Percentiles rank a stretch among this genome's conserved stretches.
These are phyloP conservation scores for Ogataea angusta DNA, from an alignment of 805 yeast species.

Conservation along the genomic window DNA sequence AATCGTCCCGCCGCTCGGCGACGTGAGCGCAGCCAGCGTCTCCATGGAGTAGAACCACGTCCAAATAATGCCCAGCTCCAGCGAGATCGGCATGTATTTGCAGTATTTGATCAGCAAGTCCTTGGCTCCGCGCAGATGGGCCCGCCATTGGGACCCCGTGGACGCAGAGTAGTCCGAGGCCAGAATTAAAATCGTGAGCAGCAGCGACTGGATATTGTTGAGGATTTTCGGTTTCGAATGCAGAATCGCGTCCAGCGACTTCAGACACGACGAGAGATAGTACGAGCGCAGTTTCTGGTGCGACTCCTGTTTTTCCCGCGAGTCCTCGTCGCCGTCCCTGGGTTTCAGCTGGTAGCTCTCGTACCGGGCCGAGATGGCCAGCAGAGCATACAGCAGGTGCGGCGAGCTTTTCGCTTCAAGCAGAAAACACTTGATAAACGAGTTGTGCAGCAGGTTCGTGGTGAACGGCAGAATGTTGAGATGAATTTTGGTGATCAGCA, in stretches of 20 bases:
- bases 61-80: conserved; percentile 39
- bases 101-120: conserved; percentile 54
- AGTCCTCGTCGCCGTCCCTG: conserved; percentile 10
- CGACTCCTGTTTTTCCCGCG: conserved; percentile 28
- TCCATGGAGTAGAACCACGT: conserved; percentile 64
- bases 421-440: conserved; percentile 32
- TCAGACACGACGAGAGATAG: conserved; percentile 63
- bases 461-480: conserved; percentile 36
- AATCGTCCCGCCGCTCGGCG: conserved; percentile 59
- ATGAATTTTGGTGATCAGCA: conserved; percentile 35
- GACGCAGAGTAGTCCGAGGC: conserved; percentile 64
- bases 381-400: conserved; percentile 62
- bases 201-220: conserved; percentile 63
- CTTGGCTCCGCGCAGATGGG: conserved; percentile 67
- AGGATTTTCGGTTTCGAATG: conserved; percentile 38
- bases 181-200: conserved; percentile 63
- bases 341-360: conserved; percentile 32
- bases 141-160: conserved; percentile 60
- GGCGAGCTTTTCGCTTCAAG: conserved; percentile 45
- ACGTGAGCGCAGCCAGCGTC: conserved; percentile 55
- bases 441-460: conserved; percentile 32
- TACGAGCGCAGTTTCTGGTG: conserved; percentile 59
- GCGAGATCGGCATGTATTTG: conserved; percentile 29
- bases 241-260: conserved; percentile 52
- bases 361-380: conserved; percentile 70